Base-by-base conservation (phyloP, 129 eudicot species). In the Flaveria linearis region DNA sequence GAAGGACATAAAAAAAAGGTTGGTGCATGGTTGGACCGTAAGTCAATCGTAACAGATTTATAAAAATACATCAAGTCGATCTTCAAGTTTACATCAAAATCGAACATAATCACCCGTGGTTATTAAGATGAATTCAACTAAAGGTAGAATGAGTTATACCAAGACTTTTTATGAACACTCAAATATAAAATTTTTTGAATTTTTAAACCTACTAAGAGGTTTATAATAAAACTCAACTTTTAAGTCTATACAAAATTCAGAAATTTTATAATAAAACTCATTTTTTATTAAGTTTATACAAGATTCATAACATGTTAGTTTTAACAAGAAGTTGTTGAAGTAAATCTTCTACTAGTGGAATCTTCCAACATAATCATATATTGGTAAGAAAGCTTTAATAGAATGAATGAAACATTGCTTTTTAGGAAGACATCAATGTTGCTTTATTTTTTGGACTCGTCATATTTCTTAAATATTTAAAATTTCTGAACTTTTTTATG, bases 391-490 rank as follows among this genome's bases (percentile, higher is more conserved):
- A 61, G 20, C 30, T 57, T 57, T 57, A 22, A 57, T 9, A 22
- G 12, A 61, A 61, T 61, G 18, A 25, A 25, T 61, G 28, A 61
- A 61, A 39, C 41, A 61, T 25, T 61, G 67, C 42, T 61, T 61
- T 61, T 61, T 25, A 61, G 14, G 17, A 61, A 61, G n/a, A 25
- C 67, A 25, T 26, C 67, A 61, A 61, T 25, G 67, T 61, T 61
- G 42, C 67, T 61, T 61, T 61, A 13, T 4, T 36, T 36, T 36
- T 36, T 36, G 41, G 41, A 36, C 6, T 36, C 5, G 0, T 5
- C 41, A 36, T 36, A 36, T 36, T 36, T 36, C 41, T 5, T 36
- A 36, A 36, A 4, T 36, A 36, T 36, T 4, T 36, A 36, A 36
- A 5, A 36, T 5, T 36, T 36, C 41, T 36, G 5, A 36, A 4